phyloP scores from a whole-genome alignment of 2,329 filamentous ascomycete genomes.

The Venturiaceae sp. region DNA sequence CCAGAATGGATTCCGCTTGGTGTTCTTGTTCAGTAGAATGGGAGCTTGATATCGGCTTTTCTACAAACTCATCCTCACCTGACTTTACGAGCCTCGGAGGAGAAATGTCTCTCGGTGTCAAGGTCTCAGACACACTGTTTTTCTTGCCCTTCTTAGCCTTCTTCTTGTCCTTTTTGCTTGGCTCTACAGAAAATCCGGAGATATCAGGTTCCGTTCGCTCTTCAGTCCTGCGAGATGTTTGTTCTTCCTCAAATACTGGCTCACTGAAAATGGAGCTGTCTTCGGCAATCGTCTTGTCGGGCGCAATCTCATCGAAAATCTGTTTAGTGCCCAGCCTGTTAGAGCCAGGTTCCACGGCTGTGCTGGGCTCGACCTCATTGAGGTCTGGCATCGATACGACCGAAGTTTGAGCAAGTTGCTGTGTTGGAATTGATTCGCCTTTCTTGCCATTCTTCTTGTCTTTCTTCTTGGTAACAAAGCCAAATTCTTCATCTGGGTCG shows the following conservation, averaged over 20 bases:
- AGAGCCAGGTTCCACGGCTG: not conserved
- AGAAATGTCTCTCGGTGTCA: not conserved
- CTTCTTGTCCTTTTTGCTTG: conserved; percentile 3
- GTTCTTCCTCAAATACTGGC: not conserved
- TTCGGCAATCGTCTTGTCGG: not conserved
- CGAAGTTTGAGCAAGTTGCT: not conserved
- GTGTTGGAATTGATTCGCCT: not conserved
- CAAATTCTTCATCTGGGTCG: not conserved
- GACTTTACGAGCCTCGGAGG: not conserved
- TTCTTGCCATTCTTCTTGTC: conserved; percentile 4
- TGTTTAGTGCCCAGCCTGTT: not conserved
- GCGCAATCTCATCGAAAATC: not conserved
- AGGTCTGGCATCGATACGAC: not conserved
- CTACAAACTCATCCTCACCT: not conserved
- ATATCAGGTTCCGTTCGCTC: not conserved
- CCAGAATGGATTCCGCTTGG: not conserved
- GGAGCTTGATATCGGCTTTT: not conserved
- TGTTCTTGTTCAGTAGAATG: not conserved
- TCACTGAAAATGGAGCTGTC: not conserved
- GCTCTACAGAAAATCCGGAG: not conserved
- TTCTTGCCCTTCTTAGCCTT: conserved; percentile 8
- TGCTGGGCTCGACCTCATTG: not conserved
- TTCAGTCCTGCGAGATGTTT: not conserved
- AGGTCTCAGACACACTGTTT: conserved; percentile 13
- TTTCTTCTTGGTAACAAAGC: not conserved